phyloP scores from a whole-genome alignment of 2,329 filamentous ascomycete genomes.

The Trichophyton schoenleinii region DNA sequence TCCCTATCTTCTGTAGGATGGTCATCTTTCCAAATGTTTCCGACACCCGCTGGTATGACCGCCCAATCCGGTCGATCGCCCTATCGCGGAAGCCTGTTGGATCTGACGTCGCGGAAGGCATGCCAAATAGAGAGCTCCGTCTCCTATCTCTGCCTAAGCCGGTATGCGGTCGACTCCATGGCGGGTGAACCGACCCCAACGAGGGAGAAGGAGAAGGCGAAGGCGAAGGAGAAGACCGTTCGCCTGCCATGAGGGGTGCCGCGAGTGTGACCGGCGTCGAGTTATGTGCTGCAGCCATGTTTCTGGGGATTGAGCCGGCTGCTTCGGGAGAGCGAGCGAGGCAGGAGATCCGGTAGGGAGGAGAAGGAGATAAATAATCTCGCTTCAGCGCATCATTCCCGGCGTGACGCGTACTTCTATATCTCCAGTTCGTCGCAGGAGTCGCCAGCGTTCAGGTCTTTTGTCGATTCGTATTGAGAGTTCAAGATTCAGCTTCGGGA shows the following conservation, averaged over 20 bases:
- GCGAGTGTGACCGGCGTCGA: slow-evolving; percentile 42
- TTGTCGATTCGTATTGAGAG: not conserved
- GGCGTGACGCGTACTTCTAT: not conserved
- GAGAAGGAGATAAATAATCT: not conserved
- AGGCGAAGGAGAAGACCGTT: slow-evolving; percentile 18
- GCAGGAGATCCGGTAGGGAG: not conserved
- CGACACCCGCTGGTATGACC: slow-evolving; percentile 21
- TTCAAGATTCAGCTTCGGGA: not conserved
- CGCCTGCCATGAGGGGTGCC: not conserved
- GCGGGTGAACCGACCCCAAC: slow-evolving; percentile 31
- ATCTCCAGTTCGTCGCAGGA: not conserved
- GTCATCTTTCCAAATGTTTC: slow-evolving; percentile 31
- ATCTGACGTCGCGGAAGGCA: slow-evolving; percentile 17
- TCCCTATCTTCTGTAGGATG: slow-evolving; percentile 48
- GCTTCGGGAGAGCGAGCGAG: slow-evolving; percentile 1
- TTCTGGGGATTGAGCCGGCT: slow-evolving; percentile 5
- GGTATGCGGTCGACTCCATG: slow-evolving; percentile 40
- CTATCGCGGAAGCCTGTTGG: slow-evolving; percentile 24
- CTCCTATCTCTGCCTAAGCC: slow-evolving; percentile 17
- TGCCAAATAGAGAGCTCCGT: slow-evolving; percentile 28
- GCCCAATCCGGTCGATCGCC: slow-evolving; percentile 26
- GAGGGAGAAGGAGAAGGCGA: slow-evolving; percentile 38
- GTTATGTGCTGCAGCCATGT: slow-evolving; percentile 39
- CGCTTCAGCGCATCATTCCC: slow-evolving; percentile 3
- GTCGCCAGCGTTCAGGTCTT: not conserved